A percentile compares a stretch with the other conserved stretches of the same genome.
Conservation (phyloP, 2,329 filamentous ascomycete genomes). For the Fusarium mundagurra region DNA sequence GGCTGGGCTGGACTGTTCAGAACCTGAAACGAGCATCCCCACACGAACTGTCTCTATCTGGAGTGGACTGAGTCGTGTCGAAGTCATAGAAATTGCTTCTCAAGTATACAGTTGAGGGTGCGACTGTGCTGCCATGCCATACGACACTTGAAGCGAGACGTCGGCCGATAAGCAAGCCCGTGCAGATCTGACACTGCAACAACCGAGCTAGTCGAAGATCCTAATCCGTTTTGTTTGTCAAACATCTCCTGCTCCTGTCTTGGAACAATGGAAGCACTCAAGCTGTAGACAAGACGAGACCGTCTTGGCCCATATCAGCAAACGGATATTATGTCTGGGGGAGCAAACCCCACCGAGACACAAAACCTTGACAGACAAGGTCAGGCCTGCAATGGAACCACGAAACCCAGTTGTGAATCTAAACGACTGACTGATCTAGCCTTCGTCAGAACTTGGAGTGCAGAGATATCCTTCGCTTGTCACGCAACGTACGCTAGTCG, state of each 20-base stretch:
- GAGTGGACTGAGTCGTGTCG: not conserved
- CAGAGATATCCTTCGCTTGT: slow-evolving; percentile 22
- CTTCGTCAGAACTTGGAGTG: slow-evolving; percentile 3
- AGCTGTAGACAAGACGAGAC: slow-evolving; percentile 4
- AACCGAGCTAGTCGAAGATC: slow-evolving; percentile 6
- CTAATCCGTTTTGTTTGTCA: slow-evolving; percentile 20
- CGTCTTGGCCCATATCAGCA: slow-evolving; percentile 4
- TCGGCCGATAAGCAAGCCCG: slow-evolving; percentile 7
- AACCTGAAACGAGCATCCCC: slow-evolving; percentile 16
- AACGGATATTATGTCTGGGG: slow-evolving; percentile 22
- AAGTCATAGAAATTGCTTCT: slow-evolving; percentile 8
- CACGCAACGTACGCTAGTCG: slow-evolving; percentile 33
- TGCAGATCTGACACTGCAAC: not conserved
- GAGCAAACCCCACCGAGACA: slow-evolving; percentile 7
- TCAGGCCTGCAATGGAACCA: slow-evolving; percentile 31
- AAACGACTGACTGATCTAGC: not conserved
- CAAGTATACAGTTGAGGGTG: slow-evolving; percentile 2
- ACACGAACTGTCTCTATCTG: not conserved
- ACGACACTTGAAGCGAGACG: slow-evolving; percentile 25
- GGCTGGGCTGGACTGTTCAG: slow-evolving; percentile 2
- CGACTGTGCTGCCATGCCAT: slow-evolving; percentile 10
- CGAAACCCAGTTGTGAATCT: not conserved
- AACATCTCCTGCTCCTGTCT: slow-evolving; percentile 16
- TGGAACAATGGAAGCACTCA: slow-evolving; percentile 10
- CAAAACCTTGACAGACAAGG: slow-evolving; percentile 31